Conservation (phyloP, 257 asterid genomes). For the Nicotiana sylvestris region DNA sequence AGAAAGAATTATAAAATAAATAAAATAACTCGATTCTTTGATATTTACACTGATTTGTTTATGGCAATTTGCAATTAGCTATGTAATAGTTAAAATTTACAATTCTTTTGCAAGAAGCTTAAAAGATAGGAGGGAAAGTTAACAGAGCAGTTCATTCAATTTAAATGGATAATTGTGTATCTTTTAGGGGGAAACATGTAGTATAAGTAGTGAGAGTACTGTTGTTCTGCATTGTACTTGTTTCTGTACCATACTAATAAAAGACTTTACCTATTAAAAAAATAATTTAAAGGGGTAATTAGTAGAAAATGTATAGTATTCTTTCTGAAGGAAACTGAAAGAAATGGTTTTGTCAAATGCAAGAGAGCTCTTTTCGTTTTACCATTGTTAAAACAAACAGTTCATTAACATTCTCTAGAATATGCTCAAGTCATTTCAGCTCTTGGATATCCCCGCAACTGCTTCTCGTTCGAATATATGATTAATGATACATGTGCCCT, state of each 20-base stretch:
- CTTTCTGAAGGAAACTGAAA: background rate
- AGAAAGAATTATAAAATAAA: background rate
- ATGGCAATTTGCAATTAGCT: background rate
- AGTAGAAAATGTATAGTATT: background rate
- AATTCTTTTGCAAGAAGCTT: background rate
- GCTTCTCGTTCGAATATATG: background rate
- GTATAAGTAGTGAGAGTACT: no score
- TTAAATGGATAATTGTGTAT: background rate
- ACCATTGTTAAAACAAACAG: background rate
- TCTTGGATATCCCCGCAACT: background rate
- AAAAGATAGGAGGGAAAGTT: background rate
- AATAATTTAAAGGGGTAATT: background rate
- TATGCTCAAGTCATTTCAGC: background rate
- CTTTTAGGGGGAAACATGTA: no score
- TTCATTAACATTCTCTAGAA: background rate
- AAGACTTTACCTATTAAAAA: no score
- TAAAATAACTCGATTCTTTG: background rate
- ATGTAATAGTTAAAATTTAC: background rate
- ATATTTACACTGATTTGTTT: background rate
- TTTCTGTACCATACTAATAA: no score
- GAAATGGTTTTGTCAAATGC: background rate
- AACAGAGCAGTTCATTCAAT: background rate
- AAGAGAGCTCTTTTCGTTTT: background rate
- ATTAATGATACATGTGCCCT: background rate
- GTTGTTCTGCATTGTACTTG: no score